Evolutionary conservation across 306 rosid genomes (phyloP), one percentile per base, ranked within the genome.

Genomic region (Castanopsis chinensis): DNA sequence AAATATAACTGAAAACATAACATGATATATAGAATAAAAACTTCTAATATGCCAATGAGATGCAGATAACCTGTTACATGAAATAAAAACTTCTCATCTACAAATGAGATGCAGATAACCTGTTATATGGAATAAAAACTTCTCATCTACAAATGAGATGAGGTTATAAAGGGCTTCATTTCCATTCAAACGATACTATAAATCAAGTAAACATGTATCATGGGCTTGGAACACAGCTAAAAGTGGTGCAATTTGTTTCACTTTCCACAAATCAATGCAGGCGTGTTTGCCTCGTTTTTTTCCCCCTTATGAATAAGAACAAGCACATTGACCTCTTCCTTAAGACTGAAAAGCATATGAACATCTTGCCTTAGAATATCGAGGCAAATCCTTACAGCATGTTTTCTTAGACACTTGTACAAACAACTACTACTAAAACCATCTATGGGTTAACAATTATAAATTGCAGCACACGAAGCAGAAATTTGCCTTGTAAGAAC

Each of bases 401-500:
- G 27, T 14, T 33, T 23, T 25, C 54, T 64, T 77, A 33, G 72
- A 19, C 52, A 51, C 43, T 32, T 51, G 69, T 12, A 30, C 6
- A 1, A 14, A 35, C 45, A 67, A 76, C 53, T 33, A 23, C 74
- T 30, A 78, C 53, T 33, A 23, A 59, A 45, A 83, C 65, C 6
- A 51, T 53, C 45, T 58, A 30, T 33, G 23, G 25, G 10, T 30
- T 57, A 37, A 43, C 51, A 83, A 52, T 45, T 59, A 74, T 73
- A 67, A 71, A 33, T 53, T 61, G 79, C 19, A 70, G 76, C 27
- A 75, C 53, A 70, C 83, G 63, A 59, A 49, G 79, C 70, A 63
- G 78, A 88, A 79, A 69, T 30, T 87, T 89, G 67, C 99, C 97
- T 94, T 94, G 78, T 74, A 69, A 45, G 97, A 91, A 82, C 99